These are phyloP conservation scores for Grammothele lineata DNA, from an alignment of 768 basidiomycete genomes.

Conservation along the genomic window DNA sequence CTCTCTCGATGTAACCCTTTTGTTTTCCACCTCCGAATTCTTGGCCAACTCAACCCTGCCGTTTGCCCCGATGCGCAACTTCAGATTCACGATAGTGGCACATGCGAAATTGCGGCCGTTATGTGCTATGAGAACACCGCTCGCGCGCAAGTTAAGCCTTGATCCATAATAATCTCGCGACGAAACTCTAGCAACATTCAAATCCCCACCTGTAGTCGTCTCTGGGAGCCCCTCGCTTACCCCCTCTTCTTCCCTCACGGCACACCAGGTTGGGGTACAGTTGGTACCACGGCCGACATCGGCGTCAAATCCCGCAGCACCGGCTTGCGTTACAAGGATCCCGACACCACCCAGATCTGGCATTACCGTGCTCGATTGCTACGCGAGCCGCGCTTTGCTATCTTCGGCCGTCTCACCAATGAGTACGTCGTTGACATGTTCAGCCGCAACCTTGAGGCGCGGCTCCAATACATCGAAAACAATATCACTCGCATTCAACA, in stretches of 20 bases:
- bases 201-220: conserved; percentile 25
- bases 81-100: conserved; percentile 20
- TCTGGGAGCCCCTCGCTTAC: conserved; percentile 36
- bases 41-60: conserved; percentile 7
- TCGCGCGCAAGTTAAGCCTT: conserved; percentile 9
- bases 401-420: conserved; percentile 31
- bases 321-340: too few species aligned
- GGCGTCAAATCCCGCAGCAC: too few species aligned
- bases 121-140: conserved; percentile 19
- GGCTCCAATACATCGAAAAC: conserved; percentile 29
- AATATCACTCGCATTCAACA: conserved; percentile 23
- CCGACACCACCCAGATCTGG: conserved; percentile 29
- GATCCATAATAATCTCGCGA: conserved; percentile 15
- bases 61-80: conserved; percentile 15
- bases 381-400: conserved; percentile 26
- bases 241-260: conserved; percentile 35
- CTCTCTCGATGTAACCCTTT: conserved; percentile 14
- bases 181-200: conserved; percentile 1
- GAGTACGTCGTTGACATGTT: conserved; percentile 40
- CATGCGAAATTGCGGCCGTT: conserved; percentile 27
- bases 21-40: conserved; percentile 3
- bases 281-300: too few species aligned
- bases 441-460: conserved; percentile 28
- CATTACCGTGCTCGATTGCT: conserved; percentile 31
- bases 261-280: conserved; percentile 6